A percentile compares a stretch with the other conserved stretches of the same genome.
These are phyloP conservation scores for Fusarium miscanthi DNA, from an alignment of 2,329 filamentous ascomycete genomes.

Conservation along the genomic window DNA sequence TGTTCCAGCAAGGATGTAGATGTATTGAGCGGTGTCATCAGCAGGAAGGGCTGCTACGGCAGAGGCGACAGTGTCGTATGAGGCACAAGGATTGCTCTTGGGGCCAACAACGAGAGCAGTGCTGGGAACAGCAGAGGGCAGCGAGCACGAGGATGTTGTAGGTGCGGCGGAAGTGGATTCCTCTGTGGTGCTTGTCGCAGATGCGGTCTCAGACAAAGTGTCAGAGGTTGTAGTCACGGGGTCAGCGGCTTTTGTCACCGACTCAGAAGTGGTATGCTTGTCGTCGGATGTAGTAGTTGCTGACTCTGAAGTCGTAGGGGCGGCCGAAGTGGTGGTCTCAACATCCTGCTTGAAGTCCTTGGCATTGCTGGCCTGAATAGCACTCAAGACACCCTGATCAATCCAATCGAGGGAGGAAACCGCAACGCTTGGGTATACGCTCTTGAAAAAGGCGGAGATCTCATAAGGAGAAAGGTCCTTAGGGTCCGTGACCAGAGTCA, in stretches of 20 bases:
- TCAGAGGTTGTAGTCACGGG: neutral
- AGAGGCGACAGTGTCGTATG: conserved; percentile 56
- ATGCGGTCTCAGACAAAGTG: neutral
- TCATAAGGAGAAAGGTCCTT: conserved; percentile 46
- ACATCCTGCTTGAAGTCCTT: conserved; percentile 14
- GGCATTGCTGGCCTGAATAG: conserved; percentile 36
- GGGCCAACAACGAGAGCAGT: conserved; percentile 55
- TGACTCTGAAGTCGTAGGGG: neutral
- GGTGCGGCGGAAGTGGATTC: conserved; percentile 6
- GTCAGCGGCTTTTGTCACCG: neutral
- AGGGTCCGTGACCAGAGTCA: conserved; percentile 47
- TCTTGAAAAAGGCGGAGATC: conserved; percentile 31
- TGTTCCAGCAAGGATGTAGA: conserved; percentile 57
- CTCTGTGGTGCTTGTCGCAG: neutral
- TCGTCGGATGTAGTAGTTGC: neutral
- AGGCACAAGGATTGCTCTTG: conserved; percentile 51
- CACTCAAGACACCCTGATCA: conserved; percentile 29
- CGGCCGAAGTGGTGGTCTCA: neutral
- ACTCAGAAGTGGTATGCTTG: neutral
- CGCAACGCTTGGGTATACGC: conserved; percentile 15
- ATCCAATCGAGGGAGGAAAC: conserved; percentile 34
- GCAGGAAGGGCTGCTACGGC: conserved; percentile 49
- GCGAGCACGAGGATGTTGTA: neutral
- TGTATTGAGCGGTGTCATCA: conserved; percentile 51
- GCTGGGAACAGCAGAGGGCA: conserved; percentile 38